These are phyloP conservation scores for Phialophora verrucosa DNA, from an alignment of 2,329 filamentous ascomycete species.

Conservation along the genomic window DNA sequence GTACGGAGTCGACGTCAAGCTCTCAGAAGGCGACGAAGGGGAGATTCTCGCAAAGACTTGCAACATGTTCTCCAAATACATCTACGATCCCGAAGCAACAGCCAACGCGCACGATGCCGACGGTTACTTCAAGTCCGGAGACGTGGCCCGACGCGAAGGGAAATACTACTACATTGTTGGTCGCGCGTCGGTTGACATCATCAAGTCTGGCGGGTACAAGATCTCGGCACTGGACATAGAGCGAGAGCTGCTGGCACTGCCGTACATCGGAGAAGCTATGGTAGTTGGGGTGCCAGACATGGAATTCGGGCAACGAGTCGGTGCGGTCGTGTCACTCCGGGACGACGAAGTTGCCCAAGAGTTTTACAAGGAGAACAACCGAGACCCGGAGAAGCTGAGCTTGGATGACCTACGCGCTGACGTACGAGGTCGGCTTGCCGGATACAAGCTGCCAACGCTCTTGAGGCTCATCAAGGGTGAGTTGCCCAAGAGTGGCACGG, in stretches of 20 bases:
- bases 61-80: slow-evolving; percentile 52
- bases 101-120: slow-evolving; percentile 41
- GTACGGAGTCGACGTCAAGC: slow-evolving; percentile 49
- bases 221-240: slow-evolving; percentile 59
- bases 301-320: slow-evolving; percentile 58
- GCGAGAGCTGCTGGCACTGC: slow-evolving; percentile 53
- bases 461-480: slow-evolving; percentile 53
- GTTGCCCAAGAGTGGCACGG: slow-evolving; percentile 56
- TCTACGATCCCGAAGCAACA: slow-evolving; percentile 44
- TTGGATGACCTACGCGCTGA: slow-evolving; percentile 53
- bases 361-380: slow-evolving; percentile 33
- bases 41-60: slow-evolving; percentile 52
- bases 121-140: slow-evolving; percentile 53
- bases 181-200: slow-evolving; percentile 56
- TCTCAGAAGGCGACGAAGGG: slow-evolving; percentile 55
- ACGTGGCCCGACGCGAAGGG: slow-evolving; percentile 42
- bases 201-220: slow-evolving; percentile 60
- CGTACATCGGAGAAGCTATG: slow-evolving; percentile 56
- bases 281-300: slow-evolving; percentile 57
- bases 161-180: slow-evolving; percentile 55
- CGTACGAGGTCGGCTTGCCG: slow-evolving; percentile 51
- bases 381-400: slow-evolving; percentile 40
- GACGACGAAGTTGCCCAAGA: slow-evolving; percentile 35
- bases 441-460: slow-evolving; percentile 58
- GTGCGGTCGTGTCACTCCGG: slow-evolving; percentile 47